Conservation (phyloP, 371 early-diverging fungal genomes). For the Apophysomyces trapeziformis region DNA sequence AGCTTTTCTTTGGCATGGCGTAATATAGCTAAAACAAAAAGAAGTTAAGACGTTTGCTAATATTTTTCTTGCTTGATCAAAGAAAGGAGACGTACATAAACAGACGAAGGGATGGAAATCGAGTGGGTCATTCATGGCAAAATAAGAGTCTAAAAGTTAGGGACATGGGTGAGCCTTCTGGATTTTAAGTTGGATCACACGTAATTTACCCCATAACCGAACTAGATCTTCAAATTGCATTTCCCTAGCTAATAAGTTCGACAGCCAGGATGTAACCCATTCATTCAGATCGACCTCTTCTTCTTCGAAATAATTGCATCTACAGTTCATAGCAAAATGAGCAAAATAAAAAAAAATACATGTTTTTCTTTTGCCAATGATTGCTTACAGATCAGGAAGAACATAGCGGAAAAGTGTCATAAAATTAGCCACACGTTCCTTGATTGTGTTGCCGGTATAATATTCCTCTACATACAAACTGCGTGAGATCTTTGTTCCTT, state of each 20-base stretch:
- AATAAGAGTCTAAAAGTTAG: constrained; percentile 68
- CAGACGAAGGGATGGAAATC: constrained; percentile 83
- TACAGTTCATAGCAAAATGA: constrained; percentile 9
- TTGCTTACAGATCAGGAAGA: constrained; percentile 67
- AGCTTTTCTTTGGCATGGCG: constrained; percentile 72
- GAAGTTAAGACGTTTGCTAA: not conserved
- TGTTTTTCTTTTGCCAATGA: not conserved
- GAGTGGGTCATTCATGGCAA: constrained; percentile 71
- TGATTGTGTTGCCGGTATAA: constrained; percentile 57
- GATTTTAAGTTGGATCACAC: not conserved
- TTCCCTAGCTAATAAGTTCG: constrained; percentile 78
- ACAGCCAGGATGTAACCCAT: constrained; percentile 91
- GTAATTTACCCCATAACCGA: constrained; percentile 76
- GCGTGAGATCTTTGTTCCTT: constrained; percentile 7
- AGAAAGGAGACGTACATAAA: constrained; percentile 49
- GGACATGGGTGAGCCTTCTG: not conserved
- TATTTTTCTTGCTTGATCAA: not conserved
- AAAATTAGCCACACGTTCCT: constrained; percentile 79
- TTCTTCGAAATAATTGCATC: constrained; percentile 90
- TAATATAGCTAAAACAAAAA: constrained; percentile 60
- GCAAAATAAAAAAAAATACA: not conserved
- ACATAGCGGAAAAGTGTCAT: constrained; percentile 78
- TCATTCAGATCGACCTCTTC: constrained; percentile 93
- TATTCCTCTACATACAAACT: constrained; percentile 60
- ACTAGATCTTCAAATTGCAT: constrained; percentile 79